Base-by-base conservation (phyloP, 345 rosid species). In the Angophora floribunda region DNA sequence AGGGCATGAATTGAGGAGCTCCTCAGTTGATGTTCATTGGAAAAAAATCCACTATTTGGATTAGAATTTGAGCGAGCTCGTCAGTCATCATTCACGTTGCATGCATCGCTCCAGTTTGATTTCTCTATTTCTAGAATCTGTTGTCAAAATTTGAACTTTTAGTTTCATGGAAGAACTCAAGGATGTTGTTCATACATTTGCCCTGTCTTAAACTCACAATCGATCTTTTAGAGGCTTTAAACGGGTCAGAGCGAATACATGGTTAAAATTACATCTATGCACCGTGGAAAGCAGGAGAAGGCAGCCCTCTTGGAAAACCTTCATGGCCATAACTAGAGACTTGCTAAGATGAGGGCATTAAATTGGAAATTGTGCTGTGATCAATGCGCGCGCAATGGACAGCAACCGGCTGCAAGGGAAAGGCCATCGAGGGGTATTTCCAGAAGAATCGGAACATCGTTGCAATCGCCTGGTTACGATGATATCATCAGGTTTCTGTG, bases 401-500 rank as follows among this genome's bases (percentile, higher is more conserved):
- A 6, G 36, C 51, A 3, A 61, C 63, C 59, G 30, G n/a, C 26
- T 49, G 59, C 63, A 16, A 11, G 65, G 85, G 9, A 88, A 86
- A 61, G 63, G 87, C 67, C 13, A 21, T 30, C 17, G 0, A 30
- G 41, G 85, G 22, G 22, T 17, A 28, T 28, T 85, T 85, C 36
- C 7, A 70, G 6, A 85, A 85, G 89, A 85, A 55, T 85, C 87
- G 28, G 14, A 86, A 45, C n/a, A 41, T 57, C 47, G n/a, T 10
- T 24, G 85, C 88, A 85, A 21, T 86, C 89, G 7, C 14, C 80
- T 3, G 13, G 75, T 1, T 63, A 63, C 75, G 3, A 63, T 63
- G 15, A 63, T 26, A 59, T 90, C 53, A 87, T 88, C 52, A 89
- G 88, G 80, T 88, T 89, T 61, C 88, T 91, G 57, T 70, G 85